These are phyloP conservation scores for Gamarada debralockiae DNA, from an alignment of 495 filamentous ascomycete genomes.

Conservation along the genomic window DNA sequence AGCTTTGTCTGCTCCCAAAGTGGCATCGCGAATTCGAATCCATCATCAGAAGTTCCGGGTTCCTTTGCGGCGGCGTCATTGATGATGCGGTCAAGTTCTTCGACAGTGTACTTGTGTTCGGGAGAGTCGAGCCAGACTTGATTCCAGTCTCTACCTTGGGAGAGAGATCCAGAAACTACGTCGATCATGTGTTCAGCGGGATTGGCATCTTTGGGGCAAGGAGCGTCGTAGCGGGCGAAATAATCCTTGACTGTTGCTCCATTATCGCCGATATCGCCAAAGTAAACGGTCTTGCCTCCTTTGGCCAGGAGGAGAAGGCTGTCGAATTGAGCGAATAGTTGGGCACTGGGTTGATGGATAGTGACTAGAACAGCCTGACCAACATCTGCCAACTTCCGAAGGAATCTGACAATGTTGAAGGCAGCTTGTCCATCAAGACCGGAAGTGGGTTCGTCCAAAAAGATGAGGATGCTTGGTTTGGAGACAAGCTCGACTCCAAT, in stretches of 20 bases:
- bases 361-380: constrained; percentile 54
- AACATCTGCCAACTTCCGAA: constrained; percentile 58
- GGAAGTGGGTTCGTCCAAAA: constrained; percentile 67
- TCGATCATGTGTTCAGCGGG: constrained; percentile 57
- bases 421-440: constrained; percentile 64
- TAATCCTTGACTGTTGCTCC: constrained; percentile 34
- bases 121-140: constrained; percentile 40
- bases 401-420: constrained; percentile 60
- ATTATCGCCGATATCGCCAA: constrained; percentile 40
- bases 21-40: constrained; percentile 46
- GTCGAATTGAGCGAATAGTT: constrained; percentile 25
- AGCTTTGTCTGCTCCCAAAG: constrained; percentile 30
- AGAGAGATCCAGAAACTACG: constrained; percentile 35
- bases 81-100: constrained; percentile 44
- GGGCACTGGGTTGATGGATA: constrained; percentile 26
- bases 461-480: constrained; percentile 64
- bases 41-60: constrained; percentile 20
- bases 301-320: constrained; percentile 38
- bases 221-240: constrained; percentile 47
- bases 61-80: constrained; percentile 23
- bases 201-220: constrained; percentile 46
- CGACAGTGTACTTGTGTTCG: constrained; percentile 34
- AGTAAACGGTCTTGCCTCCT: constrained; percentile 52
- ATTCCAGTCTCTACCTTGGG: constrained; percentile 40
- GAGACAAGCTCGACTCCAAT: constrained; percentile 67